Evolutionary conservation across 306 rosid species (phyloP).

Genomic region (Fagus sylvatica): DNA sequence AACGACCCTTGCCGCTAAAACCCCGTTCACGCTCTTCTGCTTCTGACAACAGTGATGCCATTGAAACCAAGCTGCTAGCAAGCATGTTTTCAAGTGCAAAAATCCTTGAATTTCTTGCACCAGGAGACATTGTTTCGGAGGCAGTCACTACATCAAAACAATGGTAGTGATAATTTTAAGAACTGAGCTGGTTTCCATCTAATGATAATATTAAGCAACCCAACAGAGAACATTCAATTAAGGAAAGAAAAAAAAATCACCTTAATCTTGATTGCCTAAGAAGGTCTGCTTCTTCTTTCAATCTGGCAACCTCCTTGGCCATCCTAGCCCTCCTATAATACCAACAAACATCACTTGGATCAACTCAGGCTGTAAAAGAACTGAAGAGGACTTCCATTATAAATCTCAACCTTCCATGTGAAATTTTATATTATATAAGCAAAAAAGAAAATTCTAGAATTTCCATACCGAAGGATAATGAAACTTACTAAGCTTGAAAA

Average conservation of each 20-base stretch:
- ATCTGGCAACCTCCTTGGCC: conserved; percentile 54
- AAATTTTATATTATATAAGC: background rate
- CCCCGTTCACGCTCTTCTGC: conserved; percentile 92
- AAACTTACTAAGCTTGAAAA: background rate
- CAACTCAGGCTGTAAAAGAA: background rate
- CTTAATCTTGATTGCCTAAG: conserved; percentile 28
- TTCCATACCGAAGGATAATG: background rate
- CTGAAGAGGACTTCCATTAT: background rate
- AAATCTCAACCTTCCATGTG: background rate
- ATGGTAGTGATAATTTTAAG: no score
- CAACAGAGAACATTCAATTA: background rate
- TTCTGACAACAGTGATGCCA: conserved; percentile 95
- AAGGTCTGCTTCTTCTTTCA: conserved; percentile 46
- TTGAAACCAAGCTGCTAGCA: conserved; percentile 65
- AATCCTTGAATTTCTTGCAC: conserved; percentile 90
- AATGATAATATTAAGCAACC: background rate
- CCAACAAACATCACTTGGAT: conserved; percentile 18
- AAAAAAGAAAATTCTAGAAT: background rate
- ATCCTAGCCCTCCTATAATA: conserved; percentile 51
- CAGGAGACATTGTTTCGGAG: conserved; percentile 75
- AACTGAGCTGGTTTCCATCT: conserved; percentile 11
- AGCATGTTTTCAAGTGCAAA: conserved; percentile 93
- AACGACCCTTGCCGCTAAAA: conserved; percentile 89
- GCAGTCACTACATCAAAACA: conserved; percentile 46
- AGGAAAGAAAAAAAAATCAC: conserved; percentile 13